Conservation (phyloP, 768 basidiomycete species). For the Coprinopsis cinerea region DNA sequence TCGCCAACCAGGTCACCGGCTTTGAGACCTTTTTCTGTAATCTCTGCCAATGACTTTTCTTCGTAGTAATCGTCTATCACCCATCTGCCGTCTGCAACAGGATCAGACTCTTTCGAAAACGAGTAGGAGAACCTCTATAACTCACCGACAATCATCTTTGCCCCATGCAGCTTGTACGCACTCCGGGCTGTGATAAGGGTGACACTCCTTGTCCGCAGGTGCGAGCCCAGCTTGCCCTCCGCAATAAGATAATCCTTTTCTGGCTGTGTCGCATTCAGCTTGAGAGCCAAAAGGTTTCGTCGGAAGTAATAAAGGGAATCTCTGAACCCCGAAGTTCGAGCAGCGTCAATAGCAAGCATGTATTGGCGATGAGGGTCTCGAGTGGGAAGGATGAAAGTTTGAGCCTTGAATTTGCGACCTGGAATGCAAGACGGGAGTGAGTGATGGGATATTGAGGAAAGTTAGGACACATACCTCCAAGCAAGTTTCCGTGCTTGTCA, state of each 20-base stretch:
- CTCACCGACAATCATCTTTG: conserved; percentile 82
- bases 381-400: conserved; percentile 81
- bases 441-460: conserved; percentile 7
- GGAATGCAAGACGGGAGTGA: conserved; percentile 6
- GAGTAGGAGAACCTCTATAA: conserved; percentile 9
- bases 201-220: conserved; percentile 86
- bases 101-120: background rate
- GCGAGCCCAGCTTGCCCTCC: conserved; percentile 81
- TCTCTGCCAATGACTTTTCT: conserved; percentile 70
- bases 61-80: conserved; percentile 97
- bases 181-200: conserved; percentile 91
- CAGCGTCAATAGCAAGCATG: conserved; percentile 97
- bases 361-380: conserved; percentile 82
- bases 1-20: conserved; percentile 81
- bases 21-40: conserved; percentile 74
- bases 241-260: conserved; percentile 94
- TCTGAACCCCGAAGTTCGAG: conserved; percentile 90
- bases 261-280: conserved; percentile 80
- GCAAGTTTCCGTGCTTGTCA: conserved; percentile 73
- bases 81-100: conserved; percentile 74
- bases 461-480: conserved; percentile 59
- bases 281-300: conserved; percentile 83
- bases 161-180: conserved; percentile 90
- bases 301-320: conserved; percentile 99
- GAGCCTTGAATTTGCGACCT: conserved; percentile 87